phyloP scores from a whole-genome alignment of 2,329 filamentous ascomycete species.

The Penicillium occitanis region DNA sequence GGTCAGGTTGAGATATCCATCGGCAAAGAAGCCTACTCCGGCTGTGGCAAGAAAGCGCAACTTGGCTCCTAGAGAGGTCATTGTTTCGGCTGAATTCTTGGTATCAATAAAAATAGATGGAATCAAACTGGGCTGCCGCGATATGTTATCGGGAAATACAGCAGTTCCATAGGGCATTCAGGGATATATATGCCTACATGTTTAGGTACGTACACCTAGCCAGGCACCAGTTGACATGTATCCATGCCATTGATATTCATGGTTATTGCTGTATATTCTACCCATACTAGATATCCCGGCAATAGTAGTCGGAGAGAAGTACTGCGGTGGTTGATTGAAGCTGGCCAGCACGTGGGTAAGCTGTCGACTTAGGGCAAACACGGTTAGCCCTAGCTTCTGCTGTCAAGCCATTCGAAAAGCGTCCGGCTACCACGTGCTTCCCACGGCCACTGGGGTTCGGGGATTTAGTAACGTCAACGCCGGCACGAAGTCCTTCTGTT shows the following conservation, averaged over 20 bases:
- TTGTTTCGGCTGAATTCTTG: neutral
- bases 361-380: neutral
- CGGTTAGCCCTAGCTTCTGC: neutral
- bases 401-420: neutral
- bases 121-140: neutral
- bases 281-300: neutral
- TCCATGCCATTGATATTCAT: neutral
- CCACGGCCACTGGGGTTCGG: neutral
- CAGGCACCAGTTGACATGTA: neutral
- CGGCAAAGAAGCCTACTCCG: slow-evolving; percentile 30
- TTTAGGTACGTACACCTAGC: neutral
- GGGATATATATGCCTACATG: neutral
- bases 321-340: neutral
- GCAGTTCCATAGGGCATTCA: too few species aligned
- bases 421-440: neutral
- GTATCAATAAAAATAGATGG: neutral
- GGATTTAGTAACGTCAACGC: neutral
- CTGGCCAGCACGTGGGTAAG: neutral
- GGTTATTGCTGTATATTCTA: neutral
- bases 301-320: neutral
- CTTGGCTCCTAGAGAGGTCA: slow-evolving; percentile 19
- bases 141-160: neutral
- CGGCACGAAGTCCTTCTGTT: slow-evolving; percentile 2
- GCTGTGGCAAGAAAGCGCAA: slow-evolving; percentile 28
- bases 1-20: slow-evolving; percentile 31